Conservation (phyloP, 2,329 filamentous ascomycete genomes). For the Monosporascus sp. region DNA sequence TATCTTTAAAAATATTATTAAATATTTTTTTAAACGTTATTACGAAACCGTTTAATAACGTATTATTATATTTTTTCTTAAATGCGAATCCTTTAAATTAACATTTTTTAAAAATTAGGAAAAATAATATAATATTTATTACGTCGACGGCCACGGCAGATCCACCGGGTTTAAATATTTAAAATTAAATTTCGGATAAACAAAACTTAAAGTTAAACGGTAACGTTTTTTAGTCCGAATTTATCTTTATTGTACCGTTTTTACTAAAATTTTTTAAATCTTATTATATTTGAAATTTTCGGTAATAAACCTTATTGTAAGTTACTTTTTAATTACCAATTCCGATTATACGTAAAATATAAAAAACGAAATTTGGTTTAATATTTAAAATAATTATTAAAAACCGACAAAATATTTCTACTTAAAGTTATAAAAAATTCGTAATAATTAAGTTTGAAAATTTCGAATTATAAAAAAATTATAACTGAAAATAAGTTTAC, state of each 20-base stretch:
- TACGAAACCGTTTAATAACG: constrained; percentile 59
- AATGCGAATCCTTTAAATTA: constrained; percentile 44
- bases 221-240: constrained; percentile 63
- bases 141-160: no score
- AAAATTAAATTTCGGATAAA: no score
- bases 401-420: constrained; percentile 91
- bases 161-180: no score
- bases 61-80: constrained; percentile 49
- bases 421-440: constrained; percentile 84
- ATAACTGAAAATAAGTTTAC: constrained; percentile 77
- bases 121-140: constrained; percentile 46
- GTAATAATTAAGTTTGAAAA: constrained; percentile 74
- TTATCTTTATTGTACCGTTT: constrained; percentile 77
- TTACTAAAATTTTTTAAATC: constrained; percentile 87
- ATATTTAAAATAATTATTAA: constrained; percentile 82
- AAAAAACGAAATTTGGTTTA: constrained; percentile 80
- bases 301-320: constrained; percentile 75
- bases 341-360: constrained; percentile 57
- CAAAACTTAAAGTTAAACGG: constrained; percentile 23
- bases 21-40: constrained; percentile 49
- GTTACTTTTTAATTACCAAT: constrained; percentile 59
- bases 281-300: constrained; percentile 99
- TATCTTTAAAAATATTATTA: constrained; percentile 49
- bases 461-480: constrained; percentile 41
- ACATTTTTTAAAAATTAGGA: constrained; percentile 47